Evolutionary conservation across 2,329 filamentous ascomycete genomes (phyloP).

Genomic region (Pseudogymnoascus sp.): DNA sequence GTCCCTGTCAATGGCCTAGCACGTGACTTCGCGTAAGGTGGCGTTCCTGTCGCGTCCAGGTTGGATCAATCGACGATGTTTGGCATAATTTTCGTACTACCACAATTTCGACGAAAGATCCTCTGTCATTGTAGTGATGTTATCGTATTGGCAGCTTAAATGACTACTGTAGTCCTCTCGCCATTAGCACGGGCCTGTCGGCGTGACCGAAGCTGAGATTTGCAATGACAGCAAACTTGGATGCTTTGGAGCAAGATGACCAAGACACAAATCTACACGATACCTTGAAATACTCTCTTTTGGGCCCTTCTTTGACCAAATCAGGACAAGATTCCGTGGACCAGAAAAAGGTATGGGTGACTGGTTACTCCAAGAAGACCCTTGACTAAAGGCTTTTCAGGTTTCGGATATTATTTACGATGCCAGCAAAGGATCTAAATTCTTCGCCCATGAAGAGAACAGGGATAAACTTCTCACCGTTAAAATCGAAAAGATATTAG

Average conservation of each 20-base stretch:
- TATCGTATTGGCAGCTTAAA: not conserved
- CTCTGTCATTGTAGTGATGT: not conserved
- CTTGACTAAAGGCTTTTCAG: constrained; percentile 31
- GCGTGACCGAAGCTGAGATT: constrained; percentile 1
- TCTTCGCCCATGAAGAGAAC: constrained; percentile 82
- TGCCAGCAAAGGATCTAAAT: constrained; percentile 92
- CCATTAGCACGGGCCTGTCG: not conserved
- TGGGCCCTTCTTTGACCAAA: constrained; percentile 88
- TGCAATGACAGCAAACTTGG: not conserved
- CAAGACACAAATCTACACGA: constrained; percentile 34
- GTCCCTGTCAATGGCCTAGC: not conserved
- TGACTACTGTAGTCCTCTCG: not conserved
- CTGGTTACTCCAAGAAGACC: not conserved
- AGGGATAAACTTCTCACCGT: constrained; percentile 75
- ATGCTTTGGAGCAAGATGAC: constrained; percentile 5
- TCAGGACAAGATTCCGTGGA: constrained; percentile 91
- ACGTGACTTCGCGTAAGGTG: constrained; percentile 5
- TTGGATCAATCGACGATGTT: not conserved
- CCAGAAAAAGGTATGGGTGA: constrained; percentile 60
- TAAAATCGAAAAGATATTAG: constrained; percentile 75
- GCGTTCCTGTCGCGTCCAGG: not conserved
- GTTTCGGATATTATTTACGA: constrained; percentile 97
- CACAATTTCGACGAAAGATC: not conserved
- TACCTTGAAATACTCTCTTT: constrained; percentile 79
- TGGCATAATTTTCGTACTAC: not conserved